Percentiles rank a stretch among this genome's conserved stretches.
phyloP scores from a whole-genome alignment of 345 rosid genomes.

The Lumnitzera racemosa region DNA sequence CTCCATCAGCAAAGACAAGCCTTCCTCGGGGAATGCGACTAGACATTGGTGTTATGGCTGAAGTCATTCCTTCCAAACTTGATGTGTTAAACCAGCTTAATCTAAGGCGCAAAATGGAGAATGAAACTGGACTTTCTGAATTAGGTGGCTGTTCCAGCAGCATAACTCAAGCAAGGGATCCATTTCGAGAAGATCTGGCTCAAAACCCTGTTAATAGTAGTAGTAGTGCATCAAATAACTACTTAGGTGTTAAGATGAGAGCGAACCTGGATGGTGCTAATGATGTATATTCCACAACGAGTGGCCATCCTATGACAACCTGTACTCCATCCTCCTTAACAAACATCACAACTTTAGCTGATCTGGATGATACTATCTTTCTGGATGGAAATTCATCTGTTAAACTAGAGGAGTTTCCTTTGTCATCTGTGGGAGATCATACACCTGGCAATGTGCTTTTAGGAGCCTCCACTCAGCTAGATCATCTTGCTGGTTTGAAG shows the following conservation, averaged over 20 bases:
- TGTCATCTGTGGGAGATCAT: constrained; percentile 16
- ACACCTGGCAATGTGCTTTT: constrained; percentile 16
- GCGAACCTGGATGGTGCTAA: constrained; percentile 8
- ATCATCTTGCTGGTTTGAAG: constrained; percentile 11
- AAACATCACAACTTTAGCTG: constrained; percentile 1
- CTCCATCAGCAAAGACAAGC: neutral
- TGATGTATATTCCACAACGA: constrained; percentile 6
- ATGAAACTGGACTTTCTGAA: neutral
- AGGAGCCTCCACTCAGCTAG: constrained; percentile 12
- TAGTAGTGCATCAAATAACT: constrained; percentile 10
- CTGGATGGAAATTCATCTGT: constrained; percentile 15
- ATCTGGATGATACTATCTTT: constrained; percentile 9
- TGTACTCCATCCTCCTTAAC: neutral
- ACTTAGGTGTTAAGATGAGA: constrained; percentile 9
- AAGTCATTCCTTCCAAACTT: constrained; percentile 12
- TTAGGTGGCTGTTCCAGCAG: neutral
- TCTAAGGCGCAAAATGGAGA: neutral
- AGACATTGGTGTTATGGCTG: constrained; percentile 11
- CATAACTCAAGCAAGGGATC: constrained; percentile 11
- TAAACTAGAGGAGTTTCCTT: constrained; percentile 22
- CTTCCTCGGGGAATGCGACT: constrained; percentile 7
- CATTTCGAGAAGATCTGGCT: constrained; percentile 8
- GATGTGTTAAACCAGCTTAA: constrained; percentile 1
- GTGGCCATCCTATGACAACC: constrained; percentile 9
- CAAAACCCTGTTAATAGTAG: constrained; percentile 15